These are phyloP conservation scores for Schizopora paradoxa DNA, from an alignment of 1,284 basidiomycete species.

Conservation along the genomic window DNA sequence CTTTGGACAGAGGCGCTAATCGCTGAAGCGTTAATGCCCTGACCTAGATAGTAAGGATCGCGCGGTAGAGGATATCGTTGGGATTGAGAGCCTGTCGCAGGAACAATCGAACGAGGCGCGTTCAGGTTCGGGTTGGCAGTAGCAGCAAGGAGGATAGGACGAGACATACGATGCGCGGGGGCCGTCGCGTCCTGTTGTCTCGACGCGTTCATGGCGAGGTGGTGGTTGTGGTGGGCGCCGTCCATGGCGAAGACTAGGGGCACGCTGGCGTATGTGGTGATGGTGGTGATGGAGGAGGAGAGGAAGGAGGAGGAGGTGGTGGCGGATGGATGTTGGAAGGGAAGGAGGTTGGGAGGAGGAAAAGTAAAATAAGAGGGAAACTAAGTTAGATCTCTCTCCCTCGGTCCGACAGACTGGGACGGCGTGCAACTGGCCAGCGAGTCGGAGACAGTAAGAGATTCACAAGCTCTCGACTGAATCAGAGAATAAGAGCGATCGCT, in stretches of 20 bases:
- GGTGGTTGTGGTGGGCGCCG: background rate
- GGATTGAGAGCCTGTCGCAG: background rate
- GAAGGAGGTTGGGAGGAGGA: conserved; percentile 7
- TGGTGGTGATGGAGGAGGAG: conserved; percentile 17
- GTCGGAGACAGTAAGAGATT: no score
- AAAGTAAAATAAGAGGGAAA: background rate
- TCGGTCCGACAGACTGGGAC: no score
- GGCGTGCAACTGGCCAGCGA: no score
- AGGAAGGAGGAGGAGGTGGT: conserved; percentile 16
- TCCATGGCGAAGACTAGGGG: background rate
- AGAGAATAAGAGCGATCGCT: no score
- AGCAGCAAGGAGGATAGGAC: background rate
- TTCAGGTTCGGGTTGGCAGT: no score
- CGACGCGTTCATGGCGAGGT: background rate
- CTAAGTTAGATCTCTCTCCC: background rate
- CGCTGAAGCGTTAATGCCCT: conserved; percentile 13
- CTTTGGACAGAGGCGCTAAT: conserved; percentile 15
- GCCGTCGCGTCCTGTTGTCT: background rate
- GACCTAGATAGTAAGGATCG: conserved; percentile 3
- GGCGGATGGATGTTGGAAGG: background rate
- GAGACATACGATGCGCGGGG: background rate
- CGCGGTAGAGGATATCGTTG: background rate
- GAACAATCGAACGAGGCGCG: no score
- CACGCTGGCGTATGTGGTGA: conserved; percentile 10
- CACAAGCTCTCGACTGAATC: no score